phyloP scores from a whole-genome alignment of 345 rosid genomes.

The Rhodamnia argentea region DNA sequence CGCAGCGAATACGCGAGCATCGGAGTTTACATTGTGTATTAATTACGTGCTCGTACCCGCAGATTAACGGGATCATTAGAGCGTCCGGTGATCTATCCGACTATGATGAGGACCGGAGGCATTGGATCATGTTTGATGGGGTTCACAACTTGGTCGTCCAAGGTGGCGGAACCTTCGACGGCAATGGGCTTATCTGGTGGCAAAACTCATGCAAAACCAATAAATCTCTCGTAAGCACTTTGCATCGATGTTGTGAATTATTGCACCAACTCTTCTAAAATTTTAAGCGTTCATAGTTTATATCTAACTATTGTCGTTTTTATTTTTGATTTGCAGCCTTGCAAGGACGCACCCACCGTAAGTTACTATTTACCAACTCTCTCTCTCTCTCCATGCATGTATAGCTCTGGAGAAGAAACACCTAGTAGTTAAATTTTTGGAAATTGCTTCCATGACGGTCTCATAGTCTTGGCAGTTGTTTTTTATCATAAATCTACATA shows the following conservation, averaged over 20 bases:
- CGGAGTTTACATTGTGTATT: not conserved
- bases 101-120: conserved; percentile 33
- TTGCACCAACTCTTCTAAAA: not conserved
- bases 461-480: no score
- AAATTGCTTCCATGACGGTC: no score
- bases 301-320: not conserved
- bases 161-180: conserved; percentile 65
- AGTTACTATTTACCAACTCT: not conserved
- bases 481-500: no score
- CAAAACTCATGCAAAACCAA: conserved; percentile 74
- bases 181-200: conserved; percentile 89
- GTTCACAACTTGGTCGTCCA: conserved; percentile 34
- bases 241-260: not conserved
- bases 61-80: conserved; percentile 54
- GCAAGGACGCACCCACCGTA: conserved; percentile 85
- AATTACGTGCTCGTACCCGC: not conserved
- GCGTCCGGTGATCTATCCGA: conserved; percentile 53
- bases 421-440: not conserved
- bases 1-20: not conserved
- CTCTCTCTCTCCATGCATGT: not conserved
- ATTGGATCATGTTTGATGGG: conserved; percentile 52
- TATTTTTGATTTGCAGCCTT: conserved; percentile 37
- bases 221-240: conserved; percentile 30
- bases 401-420: not conserved
- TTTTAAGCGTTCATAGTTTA: not conserved